Evolutionary conservation across 495 filamentous ascomycete genomes (phyloP), one percentile per base, ranked within the genome.

Genomic region (Penicillium flavigenum): DNA sequence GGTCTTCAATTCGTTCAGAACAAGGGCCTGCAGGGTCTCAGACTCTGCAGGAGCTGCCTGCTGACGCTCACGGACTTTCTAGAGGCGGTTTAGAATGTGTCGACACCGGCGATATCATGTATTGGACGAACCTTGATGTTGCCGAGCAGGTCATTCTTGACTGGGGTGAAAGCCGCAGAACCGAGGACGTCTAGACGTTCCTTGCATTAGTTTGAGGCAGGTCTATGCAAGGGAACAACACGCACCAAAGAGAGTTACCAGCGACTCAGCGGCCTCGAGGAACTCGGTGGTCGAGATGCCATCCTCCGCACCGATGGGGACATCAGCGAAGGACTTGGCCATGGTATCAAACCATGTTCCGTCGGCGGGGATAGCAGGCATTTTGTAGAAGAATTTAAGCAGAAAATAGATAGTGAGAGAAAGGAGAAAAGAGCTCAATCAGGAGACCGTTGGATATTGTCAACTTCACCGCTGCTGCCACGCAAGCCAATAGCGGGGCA

Each of bases 51-150:
- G 91, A 57, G 90, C 83, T 55, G 86, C 88, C 38, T 86, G 81
- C 68, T 91, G 86, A 56, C 92, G 85, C 54, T 93, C 86, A 58
- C 89, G 85, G 69, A 98, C 81, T 92, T 98, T 98, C 93, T 96
- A 61, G 44, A 22, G 19, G 39, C 26, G n/a, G 47, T 58, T 65
- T 57, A 67, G 68, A 20, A 29, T 27, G 19, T 27, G 26, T 41
- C 47, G 39, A 39, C 26, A 19, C 47, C 34, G 8, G 36, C 52
- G 54, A 43, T 50, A 57, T 56, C 52, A 53, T 48, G 52, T 10
- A 36, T 44, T 29, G 47, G 31, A 66, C 73, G 54, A 69, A 97
- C 93, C 83, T 91, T 90, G 72, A 98, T 84, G 70, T 98, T 98
- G 67, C 90, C 90, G 9, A 83, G 63, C 80, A 98, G 87, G 72